These are phyloP conservation scores for Phytopythium boreale DNA, from an alignment of 352 stramenopile genomes.

Conservation along the genomic window DNA sequence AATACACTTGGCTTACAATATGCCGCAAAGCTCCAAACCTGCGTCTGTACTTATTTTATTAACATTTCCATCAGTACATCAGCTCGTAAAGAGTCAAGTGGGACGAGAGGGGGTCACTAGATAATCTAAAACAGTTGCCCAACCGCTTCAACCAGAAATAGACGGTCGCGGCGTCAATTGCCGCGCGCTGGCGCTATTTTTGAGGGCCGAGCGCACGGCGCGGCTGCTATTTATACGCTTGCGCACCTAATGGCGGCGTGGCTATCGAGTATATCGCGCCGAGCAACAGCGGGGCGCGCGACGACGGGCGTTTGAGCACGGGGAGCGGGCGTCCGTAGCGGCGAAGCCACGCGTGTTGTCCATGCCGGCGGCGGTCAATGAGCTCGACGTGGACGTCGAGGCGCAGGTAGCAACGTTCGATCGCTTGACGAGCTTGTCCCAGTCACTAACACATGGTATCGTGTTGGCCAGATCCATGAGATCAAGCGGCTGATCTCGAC, in stretches of 20 bases:
- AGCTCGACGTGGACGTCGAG: slow-evolving; percentile 67
- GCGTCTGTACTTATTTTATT: too few species aligned
- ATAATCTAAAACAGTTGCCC: too few species aligned
- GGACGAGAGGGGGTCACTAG: too few species aligned
- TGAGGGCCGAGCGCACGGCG: too few species aligned
- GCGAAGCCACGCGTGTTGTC: not conserved
- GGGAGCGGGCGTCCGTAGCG: not conserved
- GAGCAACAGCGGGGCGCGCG: not conserved
- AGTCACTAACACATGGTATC: not conserved
- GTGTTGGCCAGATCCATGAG: slow-evolving; percentile 56
- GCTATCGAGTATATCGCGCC: not conserved
- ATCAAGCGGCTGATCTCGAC: slow-evolving; percentile 74
- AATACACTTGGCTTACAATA: too few species aligned
- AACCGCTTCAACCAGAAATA: too few species aligned
- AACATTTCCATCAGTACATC: too few species aligned
- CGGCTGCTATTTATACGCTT: not conserved
- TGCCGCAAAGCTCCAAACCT: too few species aligned
- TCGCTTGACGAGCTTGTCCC: not conserved
- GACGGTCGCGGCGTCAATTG: too few species aligned
- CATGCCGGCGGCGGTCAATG: slow-evolving; percentile 63
- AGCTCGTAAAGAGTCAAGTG: too few species aligned
- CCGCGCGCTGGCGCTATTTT: too few species aligned
- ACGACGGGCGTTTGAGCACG: not conserved
- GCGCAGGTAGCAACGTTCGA: slow-evolving; percentile 36
- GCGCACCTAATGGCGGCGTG: not conserved